Conservation (phyloP, 352 stramenopile genomes). For the Pythium biforme region DNA sequence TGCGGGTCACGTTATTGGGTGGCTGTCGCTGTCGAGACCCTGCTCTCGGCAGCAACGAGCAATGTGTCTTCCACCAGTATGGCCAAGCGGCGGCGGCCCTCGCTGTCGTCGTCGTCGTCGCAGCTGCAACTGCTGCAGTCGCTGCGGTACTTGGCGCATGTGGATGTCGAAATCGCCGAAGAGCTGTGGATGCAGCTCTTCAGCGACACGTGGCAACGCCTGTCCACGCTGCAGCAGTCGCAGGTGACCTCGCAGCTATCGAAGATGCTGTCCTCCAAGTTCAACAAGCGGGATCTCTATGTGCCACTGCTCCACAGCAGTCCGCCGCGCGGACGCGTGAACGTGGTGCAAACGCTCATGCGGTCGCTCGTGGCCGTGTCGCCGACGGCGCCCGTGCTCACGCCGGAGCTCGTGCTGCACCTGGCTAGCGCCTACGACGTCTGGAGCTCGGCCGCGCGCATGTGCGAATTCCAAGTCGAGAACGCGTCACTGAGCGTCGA, state of each 20-base stretch:
- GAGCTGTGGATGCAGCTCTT: conserved; percentile 85
- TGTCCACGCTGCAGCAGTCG: conserved; percentile 49
- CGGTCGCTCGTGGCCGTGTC: conserved; percentile 65
- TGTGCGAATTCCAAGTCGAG: conserved; percentile 86
- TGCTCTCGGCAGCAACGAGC: conserved; percentile 46
- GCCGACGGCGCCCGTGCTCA: conserved; percentile 62
- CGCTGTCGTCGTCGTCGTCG: conserved; percentile 1
- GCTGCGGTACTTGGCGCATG: conserved; percentile 70
- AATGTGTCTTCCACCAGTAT: background rate
- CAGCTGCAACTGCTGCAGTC: conserved; percentile 36
- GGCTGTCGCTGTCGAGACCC: conserved; percentile 71
- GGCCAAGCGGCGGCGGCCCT: background rate
- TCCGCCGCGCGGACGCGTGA: conserved; percentile 40
- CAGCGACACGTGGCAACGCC: conserved; percentile 45
- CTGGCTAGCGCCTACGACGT: conserved; percentile 83
- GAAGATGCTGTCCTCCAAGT: conserved; percentile 84
- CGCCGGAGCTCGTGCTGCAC: conserved; percentile 81
- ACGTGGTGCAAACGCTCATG: conserved; percentile 85
- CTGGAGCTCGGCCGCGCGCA: conserved; percentile 62
- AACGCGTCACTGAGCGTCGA: conserved; percentile 65
- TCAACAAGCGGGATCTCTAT: conserved; percentile 85
- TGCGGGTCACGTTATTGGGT: conserved; percentile 85
- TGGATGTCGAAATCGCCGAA: conserved; percentile 83
- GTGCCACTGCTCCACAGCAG: conserved; percentile 44
- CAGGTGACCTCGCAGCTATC: conserved; percentile 61